phyloP scores from a whole-genome alignment of 352 stramenopile genomes.

The Phytophthora cryptogea region DNA sequence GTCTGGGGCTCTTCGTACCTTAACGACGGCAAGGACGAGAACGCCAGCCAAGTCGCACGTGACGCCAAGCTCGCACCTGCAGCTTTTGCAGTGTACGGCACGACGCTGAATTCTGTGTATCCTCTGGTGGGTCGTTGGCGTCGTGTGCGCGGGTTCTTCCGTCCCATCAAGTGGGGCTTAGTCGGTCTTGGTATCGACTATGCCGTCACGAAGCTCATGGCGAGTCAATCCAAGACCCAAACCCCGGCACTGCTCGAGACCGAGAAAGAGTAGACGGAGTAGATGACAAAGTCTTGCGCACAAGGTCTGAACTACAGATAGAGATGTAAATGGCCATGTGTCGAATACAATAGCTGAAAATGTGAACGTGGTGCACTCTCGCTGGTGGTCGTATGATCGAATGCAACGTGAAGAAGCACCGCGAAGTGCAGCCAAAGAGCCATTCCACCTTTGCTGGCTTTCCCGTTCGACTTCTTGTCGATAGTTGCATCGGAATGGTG shows the following conservation, averaged over 20 bases:
- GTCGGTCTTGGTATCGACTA: slow-evolving; percentile 24
- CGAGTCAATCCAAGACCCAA: slow-evolving; percentile 7
- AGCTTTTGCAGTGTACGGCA: slow-evolving; percentile 34
- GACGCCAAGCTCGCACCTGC: slow-evolving; percentile 31
- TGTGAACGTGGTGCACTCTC: neutral
- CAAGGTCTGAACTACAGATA: neutral
- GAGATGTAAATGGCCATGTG: neutral
- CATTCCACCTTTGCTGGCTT: slow-evolving; percentile 10
- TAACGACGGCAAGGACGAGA: slow-evolving; percentile 19
- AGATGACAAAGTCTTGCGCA: neutral
- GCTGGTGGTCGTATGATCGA: too few species aligned
- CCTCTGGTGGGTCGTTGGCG: slow-evolving; percentile 30
- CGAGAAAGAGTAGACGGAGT: slow-evolving; percentile 11
- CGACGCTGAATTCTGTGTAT: slow-evolving; percentile 34
- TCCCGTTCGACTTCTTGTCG: slow-evolving; percentile 1
- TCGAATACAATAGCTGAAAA: slow-evolving; percentile 11
- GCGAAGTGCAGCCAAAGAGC: neutral
- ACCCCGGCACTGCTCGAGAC: slow-evolving; percentile 10
- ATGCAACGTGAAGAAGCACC: neutral
- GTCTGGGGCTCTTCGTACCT: slow-evolving; percentile 34
- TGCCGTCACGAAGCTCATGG: slow-evolving; percentile 18
- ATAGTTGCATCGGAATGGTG: slow-evolving; percentile 12
- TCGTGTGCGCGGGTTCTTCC: slow-evolving; percentile 24
- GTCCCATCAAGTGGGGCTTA: slow-evolving; percentile 34
- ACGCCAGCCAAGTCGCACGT: slow-evolving; percentile 15